A percentile compares a stretch with the other conserved stretches of the same genome.
Evolutionary conservation across 2,329 filamentous ascomycete genomes (phyloP).

Genomic region (Elsinoe batatas): DNA sequence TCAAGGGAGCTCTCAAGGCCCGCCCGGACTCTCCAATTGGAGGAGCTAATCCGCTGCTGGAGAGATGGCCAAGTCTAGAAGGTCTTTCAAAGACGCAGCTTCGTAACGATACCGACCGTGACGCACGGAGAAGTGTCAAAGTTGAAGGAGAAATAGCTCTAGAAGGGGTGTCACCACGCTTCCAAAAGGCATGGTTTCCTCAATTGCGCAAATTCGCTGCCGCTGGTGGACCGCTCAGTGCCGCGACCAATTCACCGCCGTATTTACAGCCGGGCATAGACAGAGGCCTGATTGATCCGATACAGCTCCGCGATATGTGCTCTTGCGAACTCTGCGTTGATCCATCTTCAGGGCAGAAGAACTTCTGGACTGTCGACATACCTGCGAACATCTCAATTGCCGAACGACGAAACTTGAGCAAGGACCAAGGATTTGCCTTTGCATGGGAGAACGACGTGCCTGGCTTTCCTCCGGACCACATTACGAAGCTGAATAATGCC

Average conservation of each 20-base stretch:
- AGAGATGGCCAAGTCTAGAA: too few species aligned
- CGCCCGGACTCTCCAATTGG: too few species aligned
- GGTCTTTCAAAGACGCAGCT: too few species aligned
- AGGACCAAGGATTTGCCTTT: slow-evolving; percentile 28
- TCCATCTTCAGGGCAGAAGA: slow-evolving; percentile 51
- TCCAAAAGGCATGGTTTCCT: neutral
- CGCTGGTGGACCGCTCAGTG: neutral
- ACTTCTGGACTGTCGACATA: slow-evolving; percentile 57
- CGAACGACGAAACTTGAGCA: slow-evolving; percentile 27
- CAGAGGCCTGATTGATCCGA: slow-evolving; percentile 17
- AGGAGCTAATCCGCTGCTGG: too few species aligned
- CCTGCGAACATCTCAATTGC: slow-evolving; percentile 38
- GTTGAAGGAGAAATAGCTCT: too few species aligned
- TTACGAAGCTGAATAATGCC: slow-evolving; percentile 26
- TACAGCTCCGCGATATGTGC: slow-evolving; percentile 48
- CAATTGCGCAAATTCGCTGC: neutral
- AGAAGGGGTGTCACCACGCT: neutral
- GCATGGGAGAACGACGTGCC: slow-evolving; percentile 52
- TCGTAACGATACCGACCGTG: too few species aligned
- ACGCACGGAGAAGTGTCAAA: too few species aligned
- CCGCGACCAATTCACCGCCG: neutral
- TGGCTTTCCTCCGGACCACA: slow-evolving; percentile 33
- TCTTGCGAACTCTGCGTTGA: slow-evolving; percentile 48
- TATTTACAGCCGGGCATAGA: neutral
- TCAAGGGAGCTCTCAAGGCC: too few species aligned